Percentiles rank a stretch among this genome's conserved stretches.
These are phyloP conservation scores for Oxalis stricta DNA, from an alignment of 441 rosid species.

Conservation along the genomic window DNA sequence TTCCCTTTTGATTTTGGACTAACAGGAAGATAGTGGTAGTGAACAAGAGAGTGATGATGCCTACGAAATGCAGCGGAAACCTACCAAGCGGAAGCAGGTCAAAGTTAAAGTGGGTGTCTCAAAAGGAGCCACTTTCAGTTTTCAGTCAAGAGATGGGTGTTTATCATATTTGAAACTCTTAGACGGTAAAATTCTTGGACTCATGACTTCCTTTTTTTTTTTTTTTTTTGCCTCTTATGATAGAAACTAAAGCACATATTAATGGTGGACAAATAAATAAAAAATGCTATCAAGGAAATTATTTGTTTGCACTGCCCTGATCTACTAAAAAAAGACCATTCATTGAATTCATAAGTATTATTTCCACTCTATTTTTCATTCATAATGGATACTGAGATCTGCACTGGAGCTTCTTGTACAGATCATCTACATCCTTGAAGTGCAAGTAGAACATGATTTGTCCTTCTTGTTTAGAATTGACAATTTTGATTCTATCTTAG, in stretches of 20 bases:
- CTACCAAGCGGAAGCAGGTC: slow-evolving; percentile 49
- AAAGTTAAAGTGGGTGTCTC: slow-evolving; percentile 24
- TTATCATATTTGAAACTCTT: slow-evolving; percentile 47
- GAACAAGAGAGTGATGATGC: slow-evolving; percentile 57
- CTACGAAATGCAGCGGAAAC: slow-evolving; percentile 24
- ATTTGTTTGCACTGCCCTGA: too few species aligned
- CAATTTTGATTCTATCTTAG: slow-evolving; percentile 28
- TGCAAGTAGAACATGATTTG: neutral
- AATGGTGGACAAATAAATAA: too few species aligned
- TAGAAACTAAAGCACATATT: too few species aligned
- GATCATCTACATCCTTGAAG: neutral
- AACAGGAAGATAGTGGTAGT: slow-evolving; percentile 64
- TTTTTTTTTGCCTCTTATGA: neutral
- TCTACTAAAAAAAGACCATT: too few species aligned
- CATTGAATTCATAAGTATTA: neutral
- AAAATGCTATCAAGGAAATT: too few species aligned
- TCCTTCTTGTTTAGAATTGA: slow-evolving; percentile 1
- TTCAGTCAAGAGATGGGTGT: slow-evolving; percentile 50
- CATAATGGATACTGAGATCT: neutral
- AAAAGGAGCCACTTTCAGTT: slow-evolving; percentile 31
- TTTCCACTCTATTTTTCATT: neutral
- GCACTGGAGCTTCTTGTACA: neutral
- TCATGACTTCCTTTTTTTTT: slow-evolving; percentile 5
- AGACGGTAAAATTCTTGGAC: slow-evolving; percentile 35
- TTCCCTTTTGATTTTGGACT: slow-evolving; percentile 6